phyloP scores from a whole-genome alignment of 306 rosid genomes.

The Acacia crassicarpa region DNA sequence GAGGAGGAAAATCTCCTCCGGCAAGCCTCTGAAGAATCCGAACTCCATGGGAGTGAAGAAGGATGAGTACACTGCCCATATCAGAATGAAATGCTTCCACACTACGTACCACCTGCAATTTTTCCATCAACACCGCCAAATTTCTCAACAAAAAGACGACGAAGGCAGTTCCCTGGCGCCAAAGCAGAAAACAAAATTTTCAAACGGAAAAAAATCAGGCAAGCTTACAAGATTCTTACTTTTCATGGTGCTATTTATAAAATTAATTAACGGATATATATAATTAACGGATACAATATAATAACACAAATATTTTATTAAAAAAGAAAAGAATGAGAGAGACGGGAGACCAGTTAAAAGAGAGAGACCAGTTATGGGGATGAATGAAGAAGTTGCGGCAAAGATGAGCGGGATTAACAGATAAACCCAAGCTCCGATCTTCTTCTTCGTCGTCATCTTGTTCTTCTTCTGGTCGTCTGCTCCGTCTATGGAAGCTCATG shows the following conservation, averaged over 20 bases:
- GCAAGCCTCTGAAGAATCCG: conserved; percentile 71
- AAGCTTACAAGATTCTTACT: no score
- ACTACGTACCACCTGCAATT: conserved; percentile 56
- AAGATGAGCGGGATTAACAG: neutral
- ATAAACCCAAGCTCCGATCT: neutral
- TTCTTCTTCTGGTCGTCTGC: neutral
- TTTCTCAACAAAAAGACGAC: neutral
- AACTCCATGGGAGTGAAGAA: conserved; percentile 78
- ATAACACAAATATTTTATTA: no score
- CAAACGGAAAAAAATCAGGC: neutral
- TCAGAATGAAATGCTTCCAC: conserved; percentile 65
- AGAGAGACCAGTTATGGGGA: neutral
- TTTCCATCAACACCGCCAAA: neutral
- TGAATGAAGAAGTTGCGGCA: neutral
- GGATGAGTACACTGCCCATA: conserved; percentile 72
- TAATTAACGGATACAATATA: no score
- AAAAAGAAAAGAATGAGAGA: neutral
- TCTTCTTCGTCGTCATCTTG: neutral
- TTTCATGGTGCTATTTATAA: no score
- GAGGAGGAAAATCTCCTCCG: conserved; percentile 59
- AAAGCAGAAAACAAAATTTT: neutral
- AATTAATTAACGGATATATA: no score
- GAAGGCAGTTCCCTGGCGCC: neutral
- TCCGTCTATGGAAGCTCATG: neutral
- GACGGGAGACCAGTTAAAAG: no score